A percentile compares a stretch with the other conserved stretches of the same genome.
Conservation (phyloP, 345 rosid species). For the Eucalyptus virginea region DNA sequence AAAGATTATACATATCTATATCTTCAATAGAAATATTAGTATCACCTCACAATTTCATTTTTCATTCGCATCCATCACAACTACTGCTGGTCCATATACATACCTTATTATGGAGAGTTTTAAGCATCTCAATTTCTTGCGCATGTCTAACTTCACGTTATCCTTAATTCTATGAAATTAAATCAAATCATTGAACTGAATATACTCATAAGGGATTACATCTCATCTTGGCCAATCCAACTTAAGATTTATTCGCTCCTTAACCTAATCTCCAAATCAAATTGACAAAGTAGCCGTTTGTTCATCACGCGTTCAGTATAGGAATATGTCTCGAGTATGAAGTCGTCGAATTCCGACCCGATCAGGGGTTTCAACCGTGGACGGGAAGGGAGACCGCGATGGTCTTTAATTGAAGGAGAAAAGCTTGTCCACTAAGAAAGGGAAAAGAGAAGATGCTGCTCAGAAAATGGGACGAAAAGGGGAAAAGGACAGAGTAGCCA, state of each 20-base stretch:
- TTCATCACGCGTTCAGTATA: background rate
- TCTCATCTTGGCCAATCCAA: too few species aligned
- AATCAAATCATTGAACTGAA: background rate
- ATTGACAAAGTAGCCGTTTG: background rate
- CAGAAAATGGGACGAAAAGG: background rate
- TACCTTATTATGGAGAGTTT: background rate
- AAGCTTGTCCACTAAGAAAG: background rate
- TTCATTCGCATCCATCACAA: background rate
- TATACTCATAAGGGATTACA: too few species aligned
- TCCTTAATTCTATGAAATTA: background rate
- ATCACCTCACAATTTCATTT: background rate
- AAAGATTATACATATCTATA: background rate
- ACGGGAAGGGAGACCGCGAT: background rate
- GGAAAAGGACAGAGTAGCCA: background rate
- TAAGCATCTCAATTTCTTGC: background rate
- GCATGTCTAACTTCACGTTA: background rate
- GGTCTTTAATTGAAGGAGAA: background rate
- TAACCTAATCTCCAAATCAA: background rate
- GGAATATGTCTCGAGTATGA: background rate
- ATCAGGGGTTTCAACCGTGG: background rate
- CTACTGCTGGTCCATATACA: background rate
- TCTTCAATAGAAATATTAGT: background rate
- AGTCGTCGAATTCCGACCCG: background rate
- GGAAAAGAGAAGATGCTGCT: background rate
- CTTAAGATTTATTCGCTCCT: background rate